A percentile compares a stretch with the other conserved stretches of the same genome.
phyloP scores from a whole-genome alignment of 306 rosid species.

The Dalbergia cochinchinensis region DNA sequence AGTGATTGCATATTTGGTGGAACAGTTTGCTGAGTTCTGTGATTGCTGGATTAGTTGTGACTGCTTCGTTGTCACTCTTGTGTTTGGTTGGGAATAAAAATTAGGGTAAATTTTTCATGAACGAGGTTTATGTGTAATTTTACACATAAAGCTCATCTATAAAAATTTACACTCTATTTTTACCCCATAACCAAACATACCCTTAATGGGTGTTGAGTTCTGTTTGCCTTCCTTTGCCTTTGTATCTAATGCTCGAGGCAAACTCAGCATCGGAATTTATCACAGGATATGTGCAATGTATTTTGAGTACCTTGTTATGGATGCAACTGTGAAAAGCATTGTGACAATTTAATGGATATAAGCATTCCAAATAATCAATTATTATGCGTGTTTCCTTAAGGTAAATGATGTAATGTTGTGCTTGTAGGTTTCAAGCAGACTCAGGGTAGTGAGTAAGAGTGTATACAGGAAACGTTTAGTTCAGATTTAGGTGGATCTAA shows the following conservation, averaged over 20 bases:
- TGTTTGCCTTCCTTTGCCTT: not conserved
- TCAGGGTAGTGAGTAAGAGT: not conserved
- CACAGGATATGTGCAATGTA: conserved; percentile 23
- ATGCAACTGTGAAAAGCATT: conserved; percentile 11
- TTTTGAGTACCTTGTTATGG: conserved; percentile 26
- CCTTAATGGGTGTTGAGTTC: conserved; percentile 58
- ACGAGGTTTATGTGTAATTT: too few species aligned
- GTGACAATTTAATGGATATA: conserved; percentile 28
- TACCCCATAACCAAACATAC: too few species aligned
- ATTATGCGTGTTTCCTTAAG: not conserved
- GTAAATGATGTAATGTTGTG: not conserved
- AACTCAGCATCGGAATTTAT: conserved; percentile 2
- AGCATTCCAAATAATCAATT: not conserved
- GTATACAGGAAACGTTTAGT: not conserved
- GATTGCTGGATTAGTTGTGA: too few species aligned
- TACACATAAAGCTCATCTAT: too few species aligned
- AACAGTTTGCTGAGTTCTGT: not conserved
- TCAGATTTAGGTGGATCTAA: conserved; percentile 4
- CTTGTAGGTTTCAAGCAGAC: not conserved
- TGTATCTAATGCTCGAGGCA: not conserved
- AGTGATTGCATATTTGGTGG: conserved; percentile 99
- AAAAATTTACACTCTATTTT: too few species aligned
- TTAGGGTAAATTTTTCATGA: too few species aligned
- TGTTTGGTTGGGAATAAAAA: too few species aligned
- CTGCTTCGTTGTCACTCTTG: conserved; percentile 60